phyloP scores from a whole-genome alignment of 1,284 basidiomycete species.

The Pulveroboletus sp. region DNA sequence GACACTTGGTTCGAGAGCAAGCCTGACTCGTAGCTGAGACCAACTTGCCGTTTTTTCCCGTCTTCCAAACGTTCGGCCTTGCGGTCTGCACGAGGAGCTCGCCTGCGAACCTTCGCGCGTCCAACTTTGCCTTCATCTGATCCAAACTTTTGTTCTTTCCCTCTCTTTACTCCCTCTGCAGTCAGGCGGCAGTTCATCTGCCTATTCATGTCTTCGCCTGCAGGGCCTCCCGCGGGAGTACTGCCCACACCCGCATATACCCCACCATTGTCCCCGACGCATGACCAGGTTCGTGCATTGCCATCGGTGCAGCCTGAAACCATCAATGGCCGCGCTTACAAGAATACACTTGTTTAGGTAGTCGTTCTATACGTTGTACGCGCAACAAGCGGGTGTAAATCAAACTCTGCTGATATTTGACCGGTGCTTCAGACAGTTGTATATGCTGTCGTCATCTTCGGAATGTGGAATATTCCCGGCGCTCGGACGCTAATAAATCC shows the following conservation, averaged over 20 bases:
- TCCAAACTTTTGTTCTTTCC: constrained; percentile 17
- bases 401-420: constrained; percentile 14
- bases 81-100: constrained; percentile 36
- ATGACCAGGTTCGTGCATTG: constrained; percentile 44
- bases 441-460: constrained; percentile 78
- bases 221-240: constrained; percentile 38
- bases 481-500: constrained; percentile 75
- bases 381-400: constrained; percentile 23
- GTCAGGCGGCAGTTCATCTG: constrained; percentile 28
- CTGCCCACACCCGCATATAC: constrained; percentile 26
- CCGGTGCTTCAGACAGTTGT: constrained; percentile 60
- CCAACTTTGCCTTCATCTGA: constrained; percentile 19
- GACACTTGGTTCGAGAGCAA: constrained; percentile 18
- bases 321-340: constrained; percentile 30
- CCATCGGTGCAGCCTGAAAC: constrained; percentile 14
- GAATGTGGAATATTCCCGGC: constrained; percentile 78
- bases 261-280: constrained; percentile 39
- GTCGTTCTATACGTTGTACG: constrained; percentile 74
- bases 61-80: constrained; percentile 28
- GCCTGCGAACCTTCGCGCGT: constrained; percentile 24
- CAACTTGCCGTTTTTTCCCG: constrained; percentile 11
- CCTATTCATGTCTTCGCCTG: constrained; percentile 34
- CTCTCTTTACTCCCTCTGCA: constrained; percentile 7
- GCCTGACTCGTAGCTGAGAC: constrained; percentile 1
- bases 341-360: constrained; percentile 42